A percentile compares a stretch with the other conserved stretches of the same genome.
Conservation (phyloP, 768 basidiomycete species). For the Albatrellus ellisii region DNA sequence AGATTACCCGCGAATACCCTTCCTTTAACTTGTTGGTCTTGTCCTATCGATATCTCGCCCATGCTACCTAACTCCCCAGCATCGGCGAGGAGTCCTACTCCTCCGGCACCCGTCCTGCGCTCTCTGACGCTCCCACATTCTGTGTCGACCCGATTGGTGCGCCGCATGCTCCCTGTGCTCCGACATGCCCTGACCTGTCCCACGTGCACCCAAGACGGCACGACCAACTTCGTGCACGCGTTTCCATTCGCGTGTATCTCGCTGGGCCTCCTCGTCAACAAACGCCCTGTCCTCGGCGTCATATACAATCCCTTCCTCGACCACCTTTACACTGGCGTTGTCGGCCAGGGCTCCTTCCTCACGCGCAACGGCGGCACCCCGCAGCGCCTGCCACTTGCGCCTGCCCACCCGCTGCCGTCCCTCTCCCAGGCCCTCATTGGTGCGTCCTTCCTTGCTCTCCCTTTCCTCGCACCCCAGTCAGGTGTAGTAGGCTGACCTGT, state of each 20-base stretch:
- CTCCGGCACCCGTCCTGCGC: slow-evolving; percentile 47
- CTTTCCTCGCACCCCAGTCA: neutral
- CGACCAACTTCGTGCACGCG: slow-evolving; percentile 79
- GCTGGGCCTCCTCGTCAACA: slow-evolving; percentile 76
- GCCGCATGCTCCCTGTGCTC: slow-evolving; percentile 11
- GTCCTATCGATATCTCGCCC: neutral
- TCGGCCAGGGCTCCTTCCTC: slow-evolving; percentile 71
- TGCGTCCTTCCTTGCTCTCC: slow-evolving; percentile 12
- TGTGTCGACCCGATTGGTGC: slow-evolving; percentile 92
- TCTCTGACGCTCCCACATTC: slow-evolving; percentile 87
- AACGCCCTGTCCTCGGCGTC: slow-evolving; percentile 77
- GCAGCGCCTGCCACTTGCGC: slow-evolving; percentile 51
- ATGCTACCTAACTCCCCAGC: slow-evolving; percentile 24
- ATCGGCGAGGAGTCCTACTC: slow-evolving; percentile 93
- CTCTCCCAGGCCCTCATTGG: slow-evolving; percentile 65
- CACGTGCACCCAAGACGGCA: slow-evolving; percentile 43
- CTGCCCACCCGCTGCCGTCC: slow-evolving; percentile 44
- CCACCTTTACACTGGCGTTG: slow-evolving; percentile 71
- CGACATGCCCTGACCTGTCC: neutral
- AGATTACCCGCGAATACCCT: slow-evolving; percentile 56
- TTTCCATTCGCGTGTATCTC: slow-evolving; percentile 88
- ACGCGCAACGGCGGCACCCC: slow-evolving; percentile 20
- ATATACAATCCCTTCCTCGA: slow-evolving; percentile 90
- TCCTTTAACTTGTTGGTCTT: slow-evolving; percentile 64
- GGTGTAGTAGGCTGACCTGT: no score